A percentile compares a stretch with the other conserved stretches of the same genome.
Evolutionary conservation across 257 asterid species (phyloP).

Genomic region (Euphrasia confusa): DNA sequence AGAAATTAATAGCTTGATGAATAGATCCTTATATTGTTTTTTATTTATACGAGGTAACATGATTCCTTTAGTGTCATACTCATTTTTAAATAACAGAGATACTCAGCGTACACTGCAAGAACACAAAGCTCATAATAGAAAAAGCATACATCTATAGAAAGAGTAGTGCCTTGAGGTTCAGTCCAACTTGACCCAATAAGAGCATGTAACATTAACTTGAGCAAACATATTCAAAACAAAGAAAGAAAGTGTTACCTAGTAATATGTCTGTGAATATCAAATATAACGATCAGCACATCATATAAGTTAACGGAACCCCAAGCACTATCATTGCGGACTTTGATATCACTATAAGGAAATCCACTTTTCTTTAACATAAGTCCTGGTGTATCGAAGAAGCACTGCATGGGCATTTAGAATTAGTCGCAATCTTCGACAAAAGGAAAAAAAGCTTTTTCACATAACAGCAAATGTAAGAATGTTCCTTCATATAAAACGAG

Average conservation of each 20-base stretch:
- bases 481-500: slow-evolving; percentile 14
- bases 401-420: slow-evolving; percentile 46
- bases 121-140: not conserved
- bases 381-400: slow-evolving; percentile 98
- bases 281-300: slow-evolving; percentile 76
- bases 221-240: slow-evolving; percentile 20
- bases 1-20: not conserved
- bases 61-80: not conserved
- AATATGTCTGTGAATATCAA: slow-evolving; percentile 93
- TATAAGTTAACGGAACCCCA: slow-evolving; percentile 82
- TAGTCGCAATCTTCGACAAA: slow-evolving; percentile 26
- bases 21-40: not conserved
- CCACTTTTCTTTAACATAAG: slow-evolving; percentile 92
- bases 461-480: not conserved
- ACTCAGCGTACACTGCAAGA: no score
- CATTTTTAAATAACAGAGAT: not conserved
- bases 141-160: not conserved
- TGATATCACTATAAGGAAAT: slow-evolving; percentile 69
- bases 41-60: not conserved
- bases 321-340: slow-evolving; percentile 81
- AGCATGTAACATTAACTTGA: slow-evolving; percentile 25
- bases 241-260: slow-evolving; percentile 51
- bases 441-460: not conserved
- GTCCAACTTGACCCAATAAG: slow-evolving; percentile 28
- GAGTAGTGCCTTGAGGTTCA: not conserved